Percentiles rank a stretch among this genome's conserved stretches.
Evolutionary conservation across 805 yeast species (phyloP).

Genomic region (Blastobotrys muscicola): DNA sequence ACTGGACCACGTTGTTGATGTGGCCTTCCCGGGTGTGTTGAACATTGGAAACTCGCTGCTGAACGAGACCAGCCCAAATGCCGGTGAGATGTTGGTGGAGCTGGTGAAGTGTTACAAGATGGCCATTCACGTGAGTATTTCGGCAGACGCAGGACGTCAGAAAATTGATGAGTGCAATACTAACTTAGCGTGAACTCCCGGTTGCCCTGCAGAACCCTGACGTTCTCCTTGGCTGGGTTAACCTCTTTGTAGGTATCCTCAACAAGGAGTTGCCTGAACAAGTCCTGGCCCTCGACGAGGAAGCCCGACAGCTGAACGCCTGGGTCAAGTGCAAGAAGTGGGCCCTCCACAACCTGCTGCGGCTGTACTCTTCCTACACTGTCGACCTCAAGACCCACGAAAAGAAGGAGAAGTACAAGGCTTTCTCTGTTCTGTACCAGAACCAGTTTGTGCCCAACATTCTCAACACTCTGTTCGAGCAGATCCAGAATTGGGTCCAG

Average conservation of each 20-base stretch:
- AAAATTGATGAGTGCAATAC: too few species aligned
- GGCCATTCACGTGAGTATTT: constrained; percentile 36
- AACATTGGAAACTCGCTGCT: constrained; percentile 51
- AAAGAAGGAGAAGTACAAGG: constrained; percentile 33
- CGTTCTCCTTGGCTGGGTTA: constrained; percentile 56
- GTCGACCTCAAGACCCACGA: constrained; percentile 8
- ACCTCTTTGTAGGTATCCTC: constrained; percentile 61
- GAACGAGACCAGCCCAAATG: constrained; percentile 31
- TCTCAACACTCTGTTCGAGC: constrained; percentile 50
- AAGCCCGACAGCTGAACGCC: constrained; percentile 43
- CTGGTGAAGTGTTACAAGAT: constrained; percentile 71
- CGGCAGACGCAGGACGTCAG: neutral
- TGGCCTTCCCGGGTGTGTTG: constrained; percentile 57
- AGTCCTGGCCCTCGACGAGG: constrained; percentile 41
- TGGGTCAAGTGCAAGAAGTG: constrained; percentile 81
- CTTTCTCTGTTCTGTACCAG: constrained; percentile 47
- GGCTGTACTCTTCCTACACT: constrained; percentile 58
- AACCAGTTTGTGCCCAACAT: constrained; percentile 64
- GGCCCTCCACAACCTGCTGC: constrained; percentile 70
- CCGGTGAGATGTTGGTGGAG: constrained; percentile 68
- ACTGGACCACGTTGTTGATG: constrained; percentile 45
- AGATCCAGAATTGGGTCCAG: constrained; percentile 66
- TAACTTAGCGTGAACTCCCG: constrained; percentile 54
- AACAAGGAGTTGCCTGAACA: constrained; percentile 48
- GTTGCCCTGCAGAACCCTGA: constrained; percentile 47